Conservation (phyloP, 495 filamentous ascomycete species). For the Sordaria brevicollis region DNA sequence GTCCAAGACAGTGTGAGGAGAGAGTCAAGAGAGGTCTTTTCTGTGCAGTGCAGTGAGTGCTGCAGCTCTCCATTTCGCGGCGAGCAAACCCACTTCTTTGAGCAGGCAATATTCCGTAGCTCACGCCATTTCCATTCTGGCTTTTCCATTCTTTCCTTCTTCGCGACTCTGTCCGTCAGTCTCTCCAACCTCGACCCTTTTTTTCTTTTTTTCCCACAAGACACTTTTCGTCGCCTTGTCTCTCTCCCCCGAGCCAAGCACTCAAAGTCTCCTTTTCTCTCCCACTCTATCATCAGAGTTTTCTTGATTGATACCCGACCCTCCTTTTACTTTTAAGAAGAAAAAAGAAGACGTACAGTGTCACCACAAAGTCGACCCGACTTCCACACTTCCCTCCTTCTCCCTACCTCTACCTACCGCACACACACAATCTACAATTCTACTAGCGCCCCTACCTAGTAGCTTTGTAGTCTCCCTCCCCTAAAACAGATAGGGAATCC, state of each 20-base stretch:
- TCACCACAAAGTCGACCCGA: background rate
- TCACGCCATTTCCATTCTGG: background rate
- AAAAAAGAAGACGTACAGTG: too few species aligned
- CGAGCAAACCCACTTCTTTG: background rate
- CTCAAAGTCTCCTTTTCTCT: background rate
- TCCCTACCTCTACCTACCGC: background rate
- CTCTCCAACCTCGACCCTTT: background rate
- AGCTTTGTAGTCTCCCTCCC: background rate
- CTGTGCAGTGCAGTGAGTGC: too few species aligned
- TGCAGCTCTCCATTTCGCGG: background rate
- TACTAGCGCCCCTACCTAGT: background rate
- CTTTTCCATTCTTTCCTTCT: background rate
- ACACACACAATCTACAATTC: background rate
- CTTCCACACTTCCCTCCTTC: background rate
- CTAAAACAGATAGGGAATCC: background rate
- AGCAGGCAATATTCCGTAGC: background rate
- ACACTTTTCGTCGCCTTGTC: background rate
- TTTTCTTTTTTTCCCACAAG: background rate
- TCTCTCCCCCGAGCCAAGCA: background rate
- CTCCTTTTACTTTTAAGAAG: background rate
- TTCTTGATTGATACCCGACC: background rate
- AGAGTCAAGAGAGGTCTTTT: background rate
- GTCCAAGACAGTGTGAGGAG: background rate
- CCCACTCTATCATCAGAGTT: background rate
- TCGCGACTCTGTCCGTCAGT: too few species aligned